Conservation (phyloP, 805 yeast species). For the Saccharomyces paradoxus region DNA sequence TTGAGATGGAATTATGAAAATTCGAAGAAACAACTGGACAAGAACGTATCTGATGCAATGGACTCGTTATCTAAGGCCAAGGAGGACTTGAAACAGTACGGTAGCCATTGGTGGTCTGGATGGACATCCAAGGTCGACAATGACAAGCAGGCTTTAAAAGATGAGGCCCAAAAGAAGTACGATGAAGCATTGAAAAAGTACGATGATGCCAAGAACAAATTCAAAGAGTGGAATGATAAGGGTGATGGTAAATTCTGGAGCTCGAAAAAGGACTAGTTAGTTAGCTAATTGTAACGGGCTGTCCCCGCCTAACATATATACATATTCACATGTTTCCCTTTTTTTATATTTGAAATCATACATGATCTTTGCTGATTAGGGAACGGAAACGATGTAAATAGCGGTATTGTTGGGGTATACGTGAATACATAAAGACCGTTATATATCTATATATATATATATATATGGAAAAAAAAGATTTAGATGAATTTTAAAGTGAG, state of each 20-base stretch:
- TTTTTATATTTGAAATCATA: neutral
- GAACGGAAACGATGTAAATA: neutral
- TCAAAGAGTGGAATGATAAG: conserved; percentile 26
- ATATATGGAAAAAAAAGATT: neutral
- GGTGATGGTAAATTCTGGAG: conserved; percentile 25
- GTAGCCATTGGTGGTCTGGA: conserved; percentile 30
- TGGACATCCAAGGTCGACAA: conserved; percentile 2
- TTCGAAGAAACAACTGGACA: conserved; percentile 32
- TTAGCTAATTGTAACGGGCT: neutral
- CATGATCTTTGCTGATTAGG: neutral
- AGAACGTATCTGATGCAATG: conserved; percentile 30
- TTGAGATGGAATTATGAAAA: conserved; percentile 30
- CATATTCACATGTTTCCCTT: neutral
- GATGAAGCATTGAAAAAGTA: conserved; percentile 21
- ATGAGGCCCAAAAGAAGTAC: conserved; percentile 26
- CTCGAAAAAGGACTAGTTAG: neutral
- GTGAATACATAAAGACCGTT: neutral
- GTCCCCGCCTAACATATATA: neutral
- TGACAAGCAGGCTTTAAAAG: conserved; percentile 31
- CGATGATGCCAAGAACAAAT: conserved; percentile 10
- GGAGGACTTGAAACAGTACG: conserved; percentile 27
- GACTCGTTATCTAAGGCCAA: conserved; percentile 30
- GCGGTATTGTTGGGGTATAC: neutral
- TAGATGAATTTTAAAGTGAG: neutral
- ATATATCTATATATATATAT: neutral